Base-by-base conservation (phyloP, 208 protist species). In the Lotmaria passim region DNA sequence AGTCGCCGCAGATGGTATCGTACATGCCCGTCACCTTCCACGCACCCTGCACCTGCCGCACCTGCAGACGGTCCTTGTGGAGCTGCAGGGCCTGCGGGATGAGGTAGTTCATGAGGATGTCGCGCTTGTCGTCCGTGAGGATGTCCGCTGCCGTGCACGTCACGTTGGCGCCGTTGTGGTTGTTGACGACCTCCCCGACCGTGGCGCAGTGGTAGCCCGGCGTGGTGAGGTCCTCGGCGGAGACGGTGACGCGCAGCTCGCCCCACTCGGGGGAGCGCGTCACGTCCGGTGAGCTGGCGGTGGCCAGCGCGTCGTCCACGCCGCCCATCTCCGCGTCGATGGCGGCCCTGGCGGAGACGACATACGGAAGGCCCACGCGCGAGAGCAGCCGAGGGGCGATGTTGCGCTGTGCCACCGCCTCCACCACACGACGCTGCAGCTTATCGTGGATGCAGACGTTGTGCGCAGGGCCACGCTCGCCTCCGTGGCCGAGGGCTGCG, bases 51-150 rank as follows among this genome's bases (percentile, higher is more conserved):
- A 79, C 24, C n/a, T 43, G 79, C 39, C 69, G 10, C 23, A 90
- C 87, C 55, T 55, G 58, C 33, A 93, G 72, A 5, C 83, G 79
- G 2, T 89, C 82, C n/a, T 23, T 44, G 77, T 91, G 83, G 74
- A 88, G 61, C 60, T 74, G 53, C 17, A 90, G 12, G 8, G 85
- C 89, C 30, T 39, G 21, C 23, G 85, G 83, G 28, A 93, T 23
- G 26, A 90, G 55, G 19, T 69, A 19, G 1, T 69, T 52, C 21
- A 62, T 31, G 15, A 93, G 55, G 4, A 78, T 67, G 3, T 21
- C 19, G 24, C 66, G 67, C 68, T 87, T 87, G 23, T 67, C 65
- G 2, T 57, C 36, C 0, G 78, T 89, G 7, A 93, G 56, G 19
- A 89, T 55, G 62, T 81, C 70, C 2, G 43, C 34, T 4, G 31